Percentiles rank a stretch among this genome's conserved stretches.
Evolutionary conservation across 768 basidiomycete genomes (phyloP).

Genomic region (Termitomyces sp.): DNA sequence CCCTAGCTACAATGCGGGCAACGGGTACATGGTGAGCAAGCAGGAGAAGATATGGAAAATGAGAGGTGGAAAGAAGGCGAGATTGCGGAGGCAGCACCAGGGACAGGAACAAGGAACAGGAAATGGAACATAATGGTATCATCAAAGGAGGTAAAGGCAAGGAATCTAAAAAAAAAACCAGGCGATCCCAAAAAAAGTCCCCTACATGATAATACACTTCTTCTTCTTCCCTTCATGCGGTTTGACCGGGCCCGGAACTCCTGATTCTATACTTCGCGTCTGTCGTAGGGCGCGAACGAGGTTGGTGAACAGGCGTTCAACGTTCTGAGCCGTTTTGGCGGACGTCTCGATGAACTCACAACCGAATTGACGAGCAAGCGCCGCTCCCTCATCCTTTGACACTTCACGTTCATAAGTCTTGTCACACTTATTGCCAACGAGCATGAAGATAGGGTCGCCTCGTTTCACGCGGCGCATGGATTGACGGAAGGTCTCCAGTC

Average conservation of each 20-base stretch:
- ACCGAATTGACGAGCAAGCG: constrained; percentile 75
- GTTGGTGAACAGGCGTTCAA: constrained; percentile 84
- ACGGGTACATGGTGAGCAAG: constrained; percentile 16
- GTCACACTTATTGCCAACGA: constrained; percentile 96
- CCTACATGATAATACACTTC: constrained; percentile 82
- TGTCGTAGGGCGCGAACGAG: constrained; percentile 80
- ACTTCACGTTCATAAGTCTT: constrained; percentile 90
- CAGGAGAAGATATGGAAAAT: constrained; percentile 19
- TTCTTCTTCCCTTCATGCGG: constrained; percentile 35
- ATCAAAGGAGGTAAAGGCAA: constrained; percentile 67
- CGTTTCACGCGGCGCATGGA: constrained; percentile 88
- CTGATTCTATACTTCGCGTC: constrained; percentile 53
- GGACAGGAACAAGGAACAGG: constrained; percentile 20
- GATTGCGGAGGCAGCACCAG: constrained; percentile 23
- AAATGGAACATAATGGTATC: constrained; percentile 62
- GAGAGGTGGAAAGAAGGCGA: constrained; percentile 19
- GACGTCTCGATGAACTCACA: constrained; percentile 96
- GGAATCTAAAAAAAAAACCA: constrained; percentile 48
- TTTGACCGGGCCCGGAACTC: constrained; percentile 31
- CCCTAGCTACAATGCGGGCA: constrained; percentile 22
- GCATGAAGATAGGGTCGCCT: constrained; percentile 81
- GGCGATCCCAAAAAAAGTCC: constrained; percentile 54
- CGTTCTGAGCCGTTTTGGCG: constrained; percentile 92
- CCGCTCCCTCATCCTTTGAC: constrained; percentile 81
- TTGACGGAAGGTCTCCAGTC: constrained; percentile 84